Conservation (phyloP, 805 yeast genomes). For the Suhomyces faveliae region DNA sequence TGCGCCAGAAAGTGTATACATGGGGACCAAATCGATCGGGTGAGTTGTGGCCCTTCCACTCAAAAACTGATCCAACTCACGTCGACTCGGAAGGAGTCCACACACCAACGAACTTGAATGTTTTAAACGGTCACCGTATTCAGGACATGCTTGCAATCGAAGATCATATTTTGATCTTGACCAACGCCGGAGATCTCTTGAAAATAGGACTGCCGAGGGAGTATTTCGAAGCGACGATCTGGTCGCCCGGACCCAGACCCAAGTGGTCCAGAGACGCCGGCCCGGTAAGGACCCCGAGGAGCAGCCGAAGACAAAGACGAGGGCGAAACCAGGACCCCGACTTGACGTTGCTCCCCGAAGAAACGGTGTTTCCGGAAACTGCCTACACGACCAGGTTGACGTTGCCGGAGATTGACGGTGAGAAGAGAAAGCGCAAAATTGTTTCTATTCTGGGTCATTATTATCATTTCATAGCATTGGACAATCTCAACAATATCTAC, state of each 20-base stretch:
- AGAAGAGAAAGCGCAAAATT: slow-evolving; percentile 27
- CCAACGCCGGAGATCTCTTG: slow-evolving; percentile 54
- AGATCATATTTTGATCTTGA: slow-evolving; percentile 57
- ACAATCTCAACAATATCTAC: slow-evolving; percentile 47
- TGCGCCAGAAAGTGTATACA: slow-evolving; percentile 40
- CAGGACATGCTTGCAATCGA: slow-evolving; percentile 63
- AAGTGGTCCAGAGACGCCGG: slow-evolving; percentile 14
- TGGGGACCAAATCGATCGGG: slow-evolving; percentile 51
- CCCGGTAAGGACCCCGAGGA: too few species aligned
- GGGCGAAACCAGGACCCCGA: too few species aligned
- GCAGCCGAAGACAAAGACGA: too few species aligned
- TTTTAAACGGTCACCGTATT: slow-evolving; percentile 33
- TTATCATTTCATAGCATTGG: slow-evolving; percentile 61
- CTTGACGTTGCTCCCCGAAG: slow-evolving; percentile 23
- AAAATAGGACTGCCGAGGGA: slow-evolving; percentile 46
- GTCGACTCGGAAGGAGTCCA: slow-evolving; percentile 28
- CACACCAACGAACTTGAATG: slow-evolving; percentile 37
- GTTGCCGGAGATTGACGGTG: slow-evolving; percentile 13
- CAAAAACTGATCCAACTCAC: slow-evolving; percentile 23
- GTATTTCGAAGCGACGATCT: slow-evolving; percentile 6
- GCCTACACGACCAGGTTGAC: slow-evolving; percentile 23
- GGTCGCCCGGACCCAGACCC: slow-evolving; percentile 31
- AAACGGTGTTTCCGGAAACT: slow-evolving; percentile 18
- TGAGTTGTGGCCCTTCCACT: slow-evolving; percentile 44
- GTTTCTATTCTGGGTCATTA: slow-evolving; percentile 60